A percentile compares a stretch with the other conserved stretches of the same genome.
Evolutionary conservation across 257 asterid genomes (phyloP).

Genomic region (Gentiana dahurica): DNA sequence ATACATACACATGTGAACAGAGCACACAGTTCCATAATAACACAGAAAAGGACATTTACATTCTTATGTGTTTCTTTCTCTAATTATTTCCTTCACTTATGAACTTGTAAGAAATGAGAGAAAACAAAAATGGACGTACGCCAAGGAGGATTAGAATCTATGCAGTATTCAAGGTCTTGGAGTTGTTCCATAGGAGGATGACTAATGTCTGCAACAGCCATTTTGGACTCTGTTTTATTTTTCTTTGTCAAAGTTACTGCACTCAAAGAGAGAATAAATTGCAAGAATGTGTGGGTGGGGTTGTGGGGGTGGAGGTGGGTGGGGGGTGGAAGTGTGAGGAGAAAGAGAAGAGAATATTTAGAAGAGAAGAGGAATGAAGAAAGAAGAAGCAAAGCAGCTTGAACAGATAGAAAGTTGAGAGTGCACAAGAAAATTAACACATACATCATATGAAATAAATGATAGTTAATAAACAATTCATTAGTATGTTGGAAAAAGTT

Average conservation of each 20-base stretch:
- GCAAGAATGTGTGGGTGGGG: neutral
- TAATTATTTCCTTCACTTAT: no score
- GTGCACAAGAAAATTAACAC: neutral
- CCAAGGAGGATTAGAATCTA: constrained; percentile 97
- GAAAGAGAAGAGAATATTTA: constrained; percentile 5
- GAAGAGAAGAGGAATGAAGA: neutral
- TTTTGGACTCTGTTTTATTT: constrained; percentile 8
- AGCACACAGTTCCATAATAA: neutral
- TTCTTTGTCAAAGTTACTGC: constrained; percentile 6
- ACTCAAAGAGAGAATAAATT: constrained; percentile 7
- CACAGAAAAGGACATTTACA: constrained; percentile 3
- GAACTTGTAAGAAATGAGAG: constrained; percentile 1
- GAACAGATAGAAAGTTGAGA: constrained; percentile 17
- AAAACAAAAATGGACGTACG: constrained; percentile 29
- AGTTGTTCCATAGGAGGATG: constrained; percentile 96
- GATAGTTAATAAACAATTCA: no score
- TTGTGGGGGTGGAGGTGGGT: neutral
- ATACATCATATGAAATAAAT: no score
- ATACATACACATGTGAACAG: no score
- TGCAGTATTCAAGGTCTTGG: constrained; percentile 93
- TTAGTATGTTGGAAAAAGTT: no score
- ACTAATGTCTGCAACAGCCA: constrained; percentile 51
- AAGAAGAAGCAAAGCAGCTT: constrained; percentile 11
- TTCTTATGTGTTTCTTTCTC: neutral
- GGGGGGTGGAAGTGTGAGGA: neutral